Percentiles rank a stretch among this genome's conserved stretches.
Evolutionary conservation across 768 basidiomycete genomes (phyloP).

Genomic region (Mycena epipterygia): DNA sequence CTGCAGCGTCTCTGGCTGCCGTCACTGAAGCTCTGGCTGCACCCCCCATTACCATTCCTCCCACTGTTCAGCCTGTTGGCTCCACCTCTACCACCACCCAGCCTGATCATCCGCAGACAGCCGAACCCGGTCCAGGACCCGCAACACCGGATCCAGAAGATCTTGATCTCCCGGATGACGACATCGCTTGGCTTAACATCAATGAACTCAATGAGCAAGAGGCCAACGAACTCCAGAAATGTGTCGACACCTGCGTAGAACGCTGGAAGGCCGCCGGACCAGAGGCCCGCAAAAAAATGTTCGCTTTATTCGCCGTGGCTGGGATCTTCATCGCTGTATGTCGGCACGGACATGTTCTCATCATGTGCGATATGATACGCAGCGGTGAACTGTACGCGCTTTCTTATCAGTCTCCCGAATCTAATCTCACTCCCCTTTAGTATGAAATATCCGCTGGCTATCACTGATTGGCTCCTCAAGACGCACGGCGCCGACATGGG

Average conservation of each 20-base stretch:
- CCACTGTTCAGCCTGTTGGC: not conserved
- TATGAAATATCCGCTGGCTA: not conserved
- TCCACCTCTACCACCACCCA: not conserved
- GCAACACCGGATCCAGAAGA: too few relatives aligned
- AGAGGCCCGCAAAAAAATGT: not conserved
- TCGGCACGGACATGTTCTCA: too few relatives aligned
- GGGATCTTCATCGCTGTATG: not conserved
- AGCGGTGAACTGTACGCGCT: not conserved
- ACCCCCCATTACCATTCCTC: not conserved
- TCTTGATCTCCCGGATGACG: not conserved
- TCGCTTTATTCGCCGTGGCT: not conserved
- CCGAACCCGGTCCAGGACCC: too few relatives aligned
- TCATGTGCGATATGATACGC: not conserved
- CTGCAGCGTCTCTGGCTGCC: not conserved
- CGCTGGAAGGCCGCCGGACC: not conserved
- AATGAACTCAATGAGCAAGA: not conserved
- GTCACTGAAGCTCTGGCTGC: not conserved
- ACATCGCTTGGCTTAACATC: not conserved
- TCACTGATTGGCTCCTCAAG: not conserved
- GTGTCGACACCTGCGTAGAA: not conserved
- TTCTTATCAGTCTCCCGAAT: too few relatives aligned
- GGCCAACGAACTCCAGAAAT: not conserved
- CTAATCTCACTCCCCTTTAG: not conserved
- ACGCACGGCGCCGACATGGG: not conserved
- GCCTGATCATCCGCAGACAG: not conserved